Base-by-base conservation (phyloP, 1,284 basidiomycete genomes). In the Leccinum griseonigrum region DNA sequence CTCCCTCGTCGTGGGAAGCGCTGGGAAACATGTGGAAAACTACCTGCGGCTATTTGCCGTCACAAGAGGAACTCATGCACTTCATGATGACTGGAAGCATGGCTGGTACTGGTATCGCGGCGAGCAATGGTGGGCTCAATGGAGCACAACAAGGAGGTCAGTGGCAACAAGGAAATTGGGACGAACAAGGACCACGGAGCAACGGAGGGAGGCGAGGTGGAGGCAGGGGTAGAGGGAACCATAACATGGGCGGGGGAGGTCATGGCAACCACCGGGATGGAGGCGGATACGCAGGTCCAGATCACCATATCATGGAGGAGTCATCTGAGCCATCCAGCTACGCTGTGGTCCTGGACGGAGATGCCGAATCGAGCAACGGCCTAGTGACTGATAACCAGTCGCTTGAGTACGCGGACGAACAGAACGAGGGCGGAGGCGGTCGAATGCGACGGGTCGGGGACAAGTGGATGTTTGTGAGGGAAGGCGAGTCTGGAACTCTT, bases 41-140 rank as follows among this genome's bases (percentile, higher is more conserved):
- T 59, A 86, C 88, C 61, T 76, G 89, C 73, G 87, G 88, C 43
- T 81, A 82, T 68, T 56, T 79, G 66, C 90, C 90, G 31, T 81
- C 87, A 61, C 85, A 87, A 68, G 86, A 90, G 69, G 81, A 91
- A 68, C 82, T 92, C 65, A 85, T 90, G 85, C 81, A 85, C 71
- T 88, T 87, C 71, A 79, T 89, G 62, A 80, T 90, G 78, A 58
- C 75, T 50, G 69, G 69, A 56, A 77, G 74, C 61, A 75, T 75
- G 66, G 69, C 69, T 58, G 68, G 71, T 38, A 65, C 73, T 53
- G 71, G 67, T 28, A 36, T 61, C 55, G 52, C 62, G 29, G 16
- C 51, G 51, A 52, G 29, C 51, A 48, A 60, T 18, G 60, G 61
- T 43, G 67, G 61, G 26, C 56, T 61, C 58, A 59, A 60, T 16